Percentiles rank a stretch among this genome's conserved stretches.
phyloP scores from a whole-genome alignment of 2,329 filamentous ascomycete species.

The Scedosporium aurantiacum region DNA sequence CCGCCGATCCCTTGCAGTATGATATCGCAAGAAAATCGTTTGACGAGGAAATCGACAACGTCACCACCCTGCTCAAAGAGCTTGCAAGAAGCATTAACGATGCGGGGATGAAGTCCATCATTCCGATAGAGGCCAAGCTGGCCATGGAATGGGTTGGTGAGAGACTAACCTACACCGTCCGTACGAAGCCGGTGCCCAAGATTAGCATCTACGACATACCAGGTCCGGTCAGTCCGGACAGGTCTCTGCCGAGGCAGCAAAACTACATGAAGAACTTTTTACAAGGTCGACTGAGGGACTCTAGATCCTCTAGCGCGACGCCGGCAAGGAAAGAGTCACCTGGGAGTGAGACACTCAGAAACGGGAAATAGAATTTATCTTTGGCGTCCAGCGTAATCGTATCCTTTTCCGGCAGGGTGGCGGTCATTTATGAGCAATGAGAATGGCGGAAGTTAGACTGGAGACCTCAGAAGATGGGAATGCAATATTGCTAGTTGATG shows the following conservation, averaged over 20 bases:
- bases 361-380: background rate
- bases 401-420: background rate
- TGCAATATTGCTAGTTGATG: background rate
- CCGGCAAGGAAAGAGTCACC: background rate
- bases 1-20: conserved; percentile 17
- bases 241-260: conserved; percentile 31
- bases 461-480: background rate
- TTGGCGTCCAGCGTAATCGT: background rate
- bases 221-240: conserved; percentile 21
- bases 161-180: conserved; percentile 58
- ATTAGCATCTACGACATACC: conserved; percentile 37
- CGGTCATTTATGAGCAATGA: background rate
- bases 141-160: conserved; percentile 64
- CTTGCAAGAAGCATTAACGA: conserved; percentile 57
- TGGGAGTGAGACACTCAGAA: background rate
- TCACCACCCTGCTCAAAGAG: conserved; percentile 48
- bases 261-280: conserved; percentile 39
- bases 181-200: conserved; percentile 49
- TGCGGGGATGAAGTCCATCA: conserved; percentile 60
- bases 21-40: conserved; percentile 35
- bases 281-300: conserved; percentile 14
- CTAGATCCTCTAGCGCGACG: background rate
- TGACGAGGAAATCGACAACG: conserved; percentile 58
- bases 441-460: background rate
- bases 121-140: conserved; percentile 66